phyloP scores from a whole-genome alignment of 352 stramenopile species.

The Phytopythium helicoides region DNA sequence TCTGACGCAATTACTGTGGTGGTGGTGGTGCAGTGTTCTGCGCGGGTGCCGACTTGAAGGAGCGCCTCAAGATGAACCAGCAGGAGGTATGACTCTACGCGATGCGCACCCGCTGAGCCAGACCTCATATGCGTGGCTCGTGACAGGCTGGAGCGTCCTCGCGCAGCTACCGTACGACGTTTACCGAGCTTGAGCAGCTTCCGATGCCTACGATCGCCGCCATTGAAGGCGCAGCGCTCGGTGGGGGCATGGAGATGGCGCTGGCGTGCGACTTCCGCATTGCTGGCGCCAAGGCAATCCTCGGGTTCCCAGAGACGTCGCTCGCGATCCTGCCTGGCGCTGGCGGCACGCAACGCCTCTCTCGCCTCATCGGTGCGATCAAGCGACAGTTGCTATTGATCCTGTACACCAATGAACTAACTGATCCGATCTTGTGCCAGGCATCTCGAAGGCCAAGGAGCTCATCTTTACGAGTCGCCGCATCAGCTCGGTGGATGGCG shows the following conservation, averaged over 20 bases:
- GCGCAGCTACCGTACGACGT: conserved; percentile 72
- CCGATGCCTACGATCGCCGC: conserved; percentile 92
- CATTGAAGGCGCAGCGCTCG: conserved; percentile 90
- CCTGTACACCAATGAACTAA: too few species aligned
- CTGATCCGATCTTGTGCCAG: too few species aligned
- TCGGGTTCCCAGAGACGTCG: conserved; percentile 91
- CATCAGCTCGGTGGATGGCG: conserved; percentile 68
- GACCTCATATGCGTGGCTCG: not conserved
- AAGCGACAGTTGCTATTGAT: too few species aligned
- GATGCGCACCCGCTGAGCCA: not conserved
- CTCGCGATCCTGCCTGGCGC: conserved; percentile 93
- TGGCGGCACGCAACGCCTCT: conserved; percentile 91
- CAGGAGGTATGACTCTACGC: conserved; percentile 50
- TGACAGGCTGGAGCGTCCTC: conserved; percentile 25
- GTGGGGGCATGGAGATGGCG: conserved; percentile 91
- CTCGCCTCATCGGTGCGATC: conserved; percentile 81
- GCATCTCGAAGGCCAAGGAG: conserved; percentile 91
- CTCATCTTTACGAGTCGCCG: conserved; percentile 93
- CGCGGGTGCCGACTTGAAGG: conserved; percentile 88
- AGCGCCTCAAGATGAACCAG: conserved; percentile 85
- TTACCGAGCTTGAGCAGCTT: conserved; percentile 85
- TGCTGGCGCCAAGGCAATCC: conserved; percentile 76
- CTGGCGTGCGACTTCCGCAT: conserved; percentile 92
- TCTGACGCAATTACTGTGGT: too few species aligned
- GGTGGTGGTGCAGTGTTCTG: conserved; percentile 67